phyloP scores from a whole-genome alignment of 129 eudicot species.

The Lactuca sativa region DNA sequence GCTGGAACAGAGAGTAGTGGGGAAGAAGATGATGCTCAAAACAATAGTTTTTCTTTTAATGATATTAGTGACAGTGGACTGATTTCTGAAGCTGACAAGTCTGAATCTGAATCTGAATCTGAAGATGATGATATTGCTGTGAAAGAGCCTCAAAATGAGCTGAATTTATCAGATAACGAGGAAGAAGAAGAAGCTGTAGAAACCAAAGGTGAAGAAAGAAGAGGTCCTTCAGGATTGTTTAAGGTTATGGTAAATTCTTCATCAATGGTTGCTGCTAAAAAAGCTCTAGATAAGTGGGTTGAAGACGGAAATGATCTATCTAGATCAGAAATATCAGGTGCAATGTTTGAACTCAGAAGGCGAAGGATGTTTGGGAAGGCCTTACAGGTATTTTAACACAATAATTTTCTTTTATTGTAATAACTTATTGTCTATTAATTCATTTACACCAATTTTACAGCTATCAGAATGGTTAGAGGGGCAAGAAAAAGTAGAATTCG shows the following conservation, averaged over 20 bases:
- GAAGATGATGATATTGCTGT: slow-evolving; percentile 37
- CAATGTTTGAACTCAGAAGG: slow-evolving; percentile 47
- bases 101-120: slow-evolving; percentile 19
- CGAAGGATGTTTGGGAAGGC: slow-evolving; percentile 62
- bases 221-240: slow-evolving; percentile 32
- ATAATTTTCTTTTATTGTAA: not conserved
- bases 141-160: slow-evolving; percentile 32
- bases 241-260: slow-evolving; percentile 41
- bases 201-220: slow-evolving; percentile 14
- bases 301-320: slow-evolving; percentile 56
- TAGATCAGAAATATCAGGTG: slow-evolving; percentile 28
- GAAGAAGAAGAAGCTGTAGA: slow-evolving; percentile 32
- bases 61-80: slow-evolving; percentile 22
- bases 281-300: slow-evolving; percentile 58
- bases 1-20: slow-evolving; percentile 54
- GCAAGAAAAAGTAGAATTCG: slow-evolving; percentile 39
- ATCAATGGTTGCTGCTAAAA: slow-evolving; percentile 23
- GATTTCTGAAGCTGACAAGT: slow-evolving; percentile 24
- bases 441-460: slow-evolving; percentile 40
- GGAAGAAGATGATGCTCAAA: slow-evolving; percentile 53
- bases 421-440: not conserved
- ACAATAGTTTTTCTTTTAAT: slow-evolving; percentile 32
- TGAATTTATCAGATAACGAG: slow-evolving; percentile 36
- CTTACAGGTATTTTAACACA: slow-evolving; percentile 53
- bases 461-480: slow-evolving; percentile 70